phyloP scores from a whole-genome alignment of 768 basidiomycete genomes.

The Tylopilus balloui region DNA sequence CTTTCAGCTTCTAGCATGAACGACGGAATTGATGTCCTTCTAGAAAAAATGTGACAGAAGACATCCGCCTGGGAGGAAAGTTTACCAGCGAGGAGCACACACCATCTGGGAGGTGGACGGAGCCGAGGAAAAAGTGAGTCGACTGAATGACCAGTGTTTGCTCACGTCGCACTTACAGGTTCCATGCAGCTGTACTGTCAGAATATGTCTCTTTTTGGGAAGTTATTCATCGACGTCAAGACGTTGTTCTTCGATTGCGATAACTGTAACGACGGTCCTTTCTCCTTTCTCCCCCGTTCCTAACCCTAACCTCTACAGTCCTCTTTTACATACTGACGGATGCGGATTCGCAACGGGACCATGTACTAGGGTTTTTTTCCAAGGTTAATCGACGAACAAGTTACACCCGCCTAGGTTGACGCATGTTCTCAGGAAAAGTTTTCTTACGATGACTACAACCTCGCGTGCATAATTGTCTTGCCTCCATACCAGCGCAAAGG shows the following conservation, averaged over 20 bases:
- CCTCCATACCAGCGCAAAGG: constrained; percentile 89
- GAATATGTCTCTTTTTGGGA: constrained; percentile 92
- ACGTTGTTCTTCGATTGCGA: constrained; percentile 89
- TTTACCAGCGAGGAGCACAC: constrained; percentile 86
- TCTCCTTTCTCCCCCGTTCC: not conserved
- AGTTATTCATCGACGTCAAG: constrained; percentile 98
- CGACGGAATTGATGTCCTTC: constrained; percentile 9
- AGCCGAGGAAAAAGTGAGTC: constrained; percentile 68
- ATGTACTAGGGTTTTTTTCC: constrained; percentile 71
- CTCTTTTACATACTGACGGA: constrained; percentile 92
- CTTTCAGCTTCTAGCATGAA: constrained; percentile 5
- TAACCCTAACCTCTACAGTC: constrained; percentile 37
- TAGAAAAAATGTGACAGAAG: constrained; percentile 65
- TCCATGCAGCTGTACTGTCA: constrained; percentile 83
- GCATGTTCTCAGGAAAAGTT: constrained; percentile 67
- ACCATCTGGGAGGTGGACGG: constrained; percentile 97
- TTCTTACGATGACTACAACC: constrained; percentile 95
- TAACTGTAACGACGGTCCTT: constrained; percentile 54
- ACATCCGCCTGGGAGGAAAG: constrained; percentile 83
- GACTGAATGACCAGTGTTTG: not conserved
- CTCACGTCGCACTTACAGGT: not conserved
- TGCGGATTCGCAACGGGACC: constrained; percentile 70
- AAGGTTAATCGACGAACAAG: constrained; percentile 38
- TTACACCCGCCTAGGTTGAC: not conserved
- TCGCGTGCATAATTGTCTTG: constrained; percentile 93